Percentiles rank a stretch among this genome's conserved stretches.
phyloP scores from a whole-genome alignment of 192 early-diverging fungal species.

The Piromyces sp. region DNA sequence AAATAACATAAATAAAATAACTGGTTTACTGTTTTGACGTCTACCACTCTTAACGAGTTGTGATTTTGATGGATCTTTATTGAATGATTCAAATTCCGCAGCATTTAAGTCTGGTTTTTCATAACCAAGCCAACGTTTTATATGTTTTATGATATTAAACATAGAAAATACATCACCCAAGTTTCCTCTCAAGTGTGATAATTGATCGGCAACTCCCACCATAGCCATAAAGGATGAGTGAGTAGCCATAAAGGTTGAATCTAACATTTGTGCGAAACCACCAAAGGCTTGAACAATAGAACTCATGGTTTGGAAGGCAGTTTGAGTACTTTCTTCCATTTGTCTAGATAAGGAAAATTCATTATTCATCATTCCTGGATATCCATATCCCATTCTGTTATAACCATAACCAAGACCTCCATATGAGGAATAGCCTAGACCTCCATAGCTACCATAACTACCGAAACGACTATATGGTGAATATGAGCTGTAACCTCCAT shows the following conservation, averaged over 20 bases:
- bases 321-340: slow-evolving; percentile 76
- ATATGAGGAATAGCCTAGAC: slow-evolving; percentile 5
- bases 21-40: neutral
- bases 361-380: slow-evolving; percentile 6
- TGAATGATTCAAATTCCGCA: neutral
- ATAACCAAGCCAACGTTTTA: slow-evolving; percentile 4
- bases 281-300: slow-evolving; percentile 88
- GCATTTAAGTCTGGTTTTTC: neutral
- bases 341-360: slow-evolving; percentile 9
- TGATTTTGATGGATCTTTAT: neutral
- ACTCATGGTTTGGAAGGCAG: slow-evolving; percentile 85
- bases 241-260: slow-evolving; percentile 92
- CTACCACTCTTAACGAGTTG: neutral
- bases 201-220: slow-evolving; percentile 95
- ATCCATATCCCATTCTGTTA: slow-evolving; percentile 24
- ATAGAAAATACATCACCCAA: slow-evolving; percentile 69
- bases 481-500: slow-evolving; percentile 13
- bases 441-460: slow-evolving; percentile 30
- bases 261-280: slow-evolving; percentile 94
- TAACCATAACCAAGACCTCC: slow-evolving; percentile 3
- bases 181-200: slow-evolving; percentile 72
- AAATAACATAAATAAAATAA: neutral
- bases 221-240: slow-evolving; percentile 74
- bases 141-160: slow-evolving; percentile 52
- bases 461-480: slow-evolving; percentile 15